Conservation (phyloP, 106 monocot species). For the Dioscorea alata region DNA sequence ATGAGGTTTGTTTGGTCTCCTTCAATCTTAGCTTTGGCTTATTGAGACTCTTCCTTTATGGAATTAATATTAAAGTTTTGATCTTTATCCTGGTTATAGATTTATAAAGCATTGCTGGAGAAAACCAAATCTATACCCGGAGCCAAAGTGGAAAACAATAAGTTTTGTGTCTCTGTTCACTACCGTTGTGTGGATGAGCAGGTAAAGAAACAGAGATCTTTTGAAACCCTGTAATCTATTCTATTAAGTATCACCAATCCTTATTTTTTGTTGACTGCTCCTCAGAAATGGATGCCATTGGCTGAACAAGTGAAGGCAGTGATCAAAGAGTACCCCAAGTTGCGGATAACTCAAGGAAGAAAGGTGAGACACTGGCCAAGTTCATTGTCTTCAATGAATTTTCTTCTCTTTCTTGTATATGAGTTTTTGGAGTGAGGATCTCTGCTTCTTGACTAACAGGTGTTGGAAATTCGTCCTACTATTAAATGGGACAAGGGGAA, state of each 20-base stretch:
- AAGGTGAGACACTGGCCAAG: constrained; percentile 8
- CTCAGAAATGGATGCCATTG: constrained; percentile 37
- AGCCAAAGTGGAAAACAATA: constrained; percentile 44
- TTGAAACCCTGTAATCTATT: not conserved
- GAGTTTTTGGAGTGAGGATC: no score
- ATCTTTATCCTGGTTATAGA: constrained; percentile 4
- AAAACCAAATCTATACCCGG: constrained; percentile 24
- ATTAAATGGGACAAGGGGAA: constrained; percentile 80
- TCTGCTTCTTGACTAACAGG: not conserved
- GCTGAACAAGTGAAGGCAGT: constrained; percentile 34
- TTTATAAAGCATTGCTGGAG: constrained; percentile 22
- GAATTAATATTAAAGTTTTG: no score
- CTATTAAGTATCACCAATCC: no score
- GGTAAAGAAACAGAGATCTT: constrained; percentile 3
- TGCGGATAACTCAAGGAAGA: constrained; percentile 33
- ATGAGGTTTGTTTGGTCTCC: constrained; percentile 27
- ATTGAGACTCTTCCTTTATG: no score
- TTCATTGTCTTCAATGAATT: no score
- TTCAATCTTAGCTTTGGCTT: not conserved
- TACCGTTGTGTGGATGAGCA: constrained; percentile 38
- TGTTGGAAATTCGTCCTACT: constrained; percentile 61
- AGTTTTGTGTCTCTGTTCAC: constrained; percentile 43
- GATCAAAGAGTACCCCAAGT: constrained; percentile 28
- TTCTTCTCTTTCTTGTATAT: no score
- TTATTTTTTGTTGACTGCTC: not conserved